Conservation (phyloP, 805 yeast genomes). For the Ogataea naganishii region DNA sequence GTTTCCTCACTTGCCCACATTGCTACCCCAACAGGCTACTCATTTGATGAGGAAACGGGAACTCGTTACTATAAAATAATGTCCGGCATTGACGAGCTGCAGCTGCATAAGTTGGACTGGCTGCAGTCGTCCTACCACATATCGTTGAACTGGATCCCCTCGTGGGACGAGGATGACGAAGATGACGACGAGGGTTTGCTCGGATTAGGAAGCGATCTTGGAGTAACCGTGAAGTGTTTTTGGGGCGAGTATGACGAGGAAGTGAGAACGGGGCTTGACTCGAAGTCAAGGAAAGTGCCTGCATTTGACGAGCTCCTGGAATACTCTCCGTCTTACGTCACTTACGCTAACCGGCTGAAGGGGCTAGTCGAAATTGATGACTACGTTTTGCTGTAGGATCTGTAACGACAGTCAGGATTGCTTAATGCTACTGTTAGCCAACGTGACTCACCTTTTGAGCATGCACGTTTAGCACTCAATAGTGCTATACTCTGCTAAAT, state of each 20-base stretch:
- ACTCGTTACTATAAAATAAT: conserved; percentile 38
- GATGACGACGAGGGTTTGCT: conserved; percentile 22
- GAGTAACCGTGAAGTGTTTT: conserved; percentile 54
- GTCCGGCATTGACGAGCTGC: conserved; percentile 56
- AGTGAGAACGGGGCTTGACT: conserved; percentile 28
- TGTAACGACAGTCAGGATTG: too few species aligned
- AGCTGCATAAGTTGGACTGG: conserved; percentile 61
- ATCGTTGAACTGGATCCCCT: conserved; percentile 73
- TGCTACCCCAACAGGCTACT: conserved; percentile 35
- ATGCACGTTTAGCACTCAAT: too few species aligned
- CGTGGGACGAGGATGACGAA: conserved; percentile 34
- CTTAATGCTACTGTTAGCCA: too few species aligned
- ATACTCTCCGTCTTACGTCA: conserved; percentile 56
- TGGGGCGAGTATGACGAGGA: conserved; percentile 68
- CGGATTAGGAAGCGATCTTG: too few species aligned
- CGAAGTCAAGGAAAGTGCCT: conserved; percentile 37
- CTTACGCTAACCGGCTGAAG: conserved; percentile 54
- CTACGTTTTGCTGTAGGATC: conserved; percentile 16
- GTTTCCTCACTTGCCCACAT: conserved; percentile 3
- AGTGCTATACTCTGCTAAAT: too few species aligned
- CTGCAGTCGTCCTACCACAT: conserved; percentile 42
- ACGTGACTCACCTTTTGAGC: too few species aligned
- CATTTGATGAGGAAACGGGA: conserved; percentile 23
- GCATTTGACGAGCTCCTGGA: conserved; percentile 64
- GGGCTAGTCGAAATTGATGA: conserved; percentile 55